phyloP scores from a whole-genome alignment of 2,329 filamentous ascomycete genomes.

The Cordyceps militaris region DNA sequence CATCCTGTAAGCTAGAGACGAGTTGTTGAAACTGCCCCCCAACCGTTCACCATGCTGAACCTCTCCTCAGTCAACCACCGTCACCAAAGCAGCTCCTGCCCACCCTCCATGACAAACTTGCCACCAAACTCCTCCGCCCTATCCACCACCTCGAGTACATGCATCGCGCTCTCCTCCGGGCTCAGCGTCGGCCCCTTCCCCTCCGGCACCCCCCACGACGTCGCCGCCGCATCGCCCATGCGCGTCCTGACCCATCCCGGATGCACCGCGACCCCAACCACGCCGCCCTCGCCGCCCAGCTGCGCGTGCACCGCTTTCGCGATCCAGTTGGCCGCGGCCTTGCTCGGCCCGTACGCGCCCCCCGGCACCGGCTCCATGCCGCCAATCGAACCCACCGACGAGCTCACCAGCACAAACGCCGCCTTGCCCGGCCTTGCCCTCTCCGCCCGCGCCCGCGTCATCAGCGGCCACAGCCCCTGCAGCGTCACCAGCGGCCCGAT shows the following conservation, averaged over 20 bases:
- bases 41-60: neutral
- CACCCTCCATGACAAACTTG: constrained; percentile 27
- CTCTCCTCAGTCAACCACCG: neutral
- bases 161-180: constrained; percentile 26
- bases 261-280: constrained; percentile 28
- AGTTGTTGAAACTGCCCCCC: neutral
- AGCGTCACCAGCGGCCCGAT: constrained; percentile 30
- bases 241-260: constrained; percentile 32
- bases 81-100: constrained; percentile 23
- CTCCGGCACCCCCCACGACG: constrained; percentile 24
- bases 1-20: too few species aligned
- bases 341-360: constrained; percentile 30
- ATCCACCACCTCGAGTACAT: constrained; percentile 30
- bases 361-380: constrained; percentile 25
- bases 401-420: constrained; percentile 31
- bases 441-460: constrained; percentile 17
- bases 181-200: constrained; percentile 19
- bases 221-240: constrained; percentile 25
- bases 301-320: constrained; percentile 25
- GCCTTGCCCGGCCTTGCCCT: constrained; percentile 14
- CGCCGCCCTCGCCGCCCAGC: constrained; percentile 9
- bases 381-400: constrained; percentile 28
- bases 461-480: constrained; percentile 29
- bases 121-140: constrained; percentile 26
- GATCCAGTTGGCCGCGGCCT: constrained; percentile 30